phyloP scores from a whole-genome alignment of 139 green algal species.

The Haematococcus sp. region DNA sequence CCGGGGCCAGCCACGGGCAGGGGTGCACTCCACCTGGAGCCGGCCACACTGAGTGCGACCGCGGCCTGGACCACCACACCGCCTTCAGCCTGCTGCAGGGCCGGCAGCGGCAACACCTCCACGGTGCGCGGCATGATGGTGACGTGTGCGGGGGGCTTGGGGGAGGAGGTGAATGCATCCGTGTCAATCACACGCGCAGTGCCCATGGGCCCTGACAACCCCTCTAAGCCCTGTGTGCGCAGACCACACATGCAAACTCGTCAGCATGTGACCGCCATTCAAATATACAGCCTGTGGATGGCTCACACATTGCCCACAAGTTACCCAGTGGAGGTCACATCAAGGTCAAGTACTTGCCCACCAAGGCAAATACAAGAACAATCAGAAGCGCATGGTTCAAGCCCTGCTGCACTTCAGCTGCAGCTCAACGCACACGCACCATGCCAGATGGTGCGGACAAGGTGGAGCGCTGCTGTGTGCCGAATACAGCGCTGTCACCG shows the following conservation, averaged over 20 bases:
- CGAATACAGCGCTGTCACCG: no score
- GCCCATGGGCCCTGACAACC: neutral
- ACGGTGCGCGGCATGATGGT: conserved; percentile 43
- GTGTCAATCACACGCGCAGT: conserved; percentile 50
- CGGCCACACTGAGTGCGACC: conserved; percentile 24
- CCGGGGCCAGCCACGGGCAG: neutral
- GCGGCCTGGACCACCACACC: neutral
- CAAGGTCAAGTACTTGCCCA: no score
- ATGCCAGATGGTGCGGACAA: no score
- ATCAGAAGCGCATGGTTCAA: no score
- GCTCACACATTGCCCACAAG: no score
- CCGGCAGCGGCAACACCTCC: conserved; percentile 41
- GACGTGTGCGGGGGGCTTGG: conserved; percentile 12
- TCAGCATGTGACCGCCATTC: no score
- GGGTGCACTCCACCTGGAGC: conserved; percentile 31
- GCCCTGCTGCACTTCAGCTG: no score
- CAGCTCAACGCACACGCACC: no score
- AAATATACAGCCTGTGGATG: no score
- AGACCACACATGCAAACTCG: no score
- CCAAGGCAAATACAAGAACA: no score
- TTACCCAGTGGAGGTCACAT: no score
- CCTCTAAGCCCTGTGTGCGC: neutral
- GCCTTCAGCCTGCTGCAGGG: neutral
- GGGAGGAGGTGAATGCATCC: conserved; percentile 24
- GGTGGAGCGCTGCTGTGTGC: neutral